Percentiles rank a stretch among this genome's conserved stretches.
These are phyloP conservation scores for Mycogone perniciosa DNA, from an alignment of 2,329 filamentous ascomycete genomes.

Conservation along the genomic window DNA sequence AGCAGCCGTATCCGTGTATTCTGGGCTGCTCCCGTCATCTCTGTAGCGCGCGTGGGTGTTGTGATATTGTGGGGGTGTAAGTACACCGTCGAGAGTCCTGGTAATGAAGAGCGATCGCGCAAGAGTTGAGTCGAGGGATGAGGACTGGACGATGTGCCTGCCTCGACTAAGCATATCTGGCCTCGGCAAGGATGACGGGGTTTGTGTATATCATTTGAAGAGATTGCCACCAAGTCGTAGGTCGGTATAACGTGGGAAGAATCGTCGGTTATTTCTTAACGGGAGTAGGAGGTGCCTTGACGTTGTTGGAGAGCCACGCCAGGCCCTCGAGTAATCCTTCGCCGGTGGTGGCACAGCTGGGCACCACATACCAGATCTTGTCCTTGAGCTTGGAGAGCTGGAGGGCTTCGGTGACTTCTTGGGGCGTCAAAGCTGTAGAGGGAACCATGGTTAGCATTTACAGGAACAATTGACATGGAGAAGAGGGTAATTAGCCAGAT, in stretches of 20 bases:
- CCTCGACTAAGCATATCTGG: too few relatives aligned
- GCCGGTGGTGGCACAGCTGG: conserved; percentile 74
- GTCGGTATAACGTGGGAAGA: neutral
- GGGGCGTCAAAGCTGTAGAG: conserved; percentile 64
- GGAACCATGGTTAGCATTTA: neutral
- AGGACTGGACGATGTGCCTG: too few relatives aligned
- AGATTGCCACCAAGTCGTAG: conserved; percentile 3
- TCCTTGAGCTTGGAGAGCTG: conserved; percentile 73
- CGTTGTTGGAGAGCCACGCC: conserved; percentile 78
- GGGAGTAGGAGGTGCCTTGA: conserved; percentile 57
- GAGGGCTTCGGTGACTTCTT: conserved; percentile 72
- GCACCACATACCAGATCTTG: conserved; percentile 79
- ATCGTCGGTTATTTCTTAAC: conserved; percentile 43
- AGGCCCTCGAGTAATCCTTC: conserved; percentile 77
- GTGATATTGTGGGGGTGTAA: too few relatives aligned
- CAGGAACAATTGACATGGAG: neutral
- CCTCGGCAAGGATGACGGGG: neutral
- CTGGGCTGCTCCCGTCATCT: too few relatives aligned
- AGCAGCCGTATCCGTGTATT: too few relatives aligned
- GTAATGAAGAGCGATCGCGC: too few relatives aligned
- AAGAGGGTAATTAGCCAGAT: neutral
- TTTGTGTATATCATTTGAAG: neutral
- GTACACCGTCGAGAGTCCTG: too few relatives aligned
- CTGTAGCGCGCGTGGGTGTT: too few relatives aligned
- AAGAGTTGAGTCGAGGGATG: too few relatives aligned